Evolutionary conservation across 2,329 filamentous ascomycete genomes (phyloP), one percentile per base, ranked within the genome.

Genomic region (Davidsoniella australis): DNA sequence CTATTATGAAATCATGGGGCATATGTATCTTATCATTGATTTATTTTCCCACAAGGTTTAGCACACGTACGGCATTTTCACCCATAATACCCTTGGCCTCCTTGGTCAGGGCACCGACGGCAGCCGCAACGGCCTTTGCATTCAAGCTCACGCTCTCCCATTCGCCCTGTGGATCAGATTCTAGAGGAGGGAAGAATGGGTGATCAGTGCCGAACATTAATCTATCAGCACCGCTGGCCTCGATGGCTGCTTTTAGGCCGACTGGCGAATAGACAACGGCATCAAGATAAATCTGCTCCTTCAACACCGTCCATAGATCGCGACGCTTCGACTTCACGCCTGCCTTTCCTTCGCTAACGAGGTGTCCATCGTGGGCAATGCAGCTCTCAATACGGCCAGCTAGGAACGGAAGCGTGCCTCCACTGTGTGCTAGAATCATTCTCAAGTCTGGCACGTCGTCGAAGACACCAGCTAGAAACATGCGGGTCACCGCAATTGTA

Each of bases 331-430:
- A 38, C 2, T 54, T 58, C 17, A 64, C 59, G 10, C 68, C 63
- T 1, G 70, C 66, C 58, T 72, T 76, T 8, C 79, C 80, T 53
- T 78, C 72, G 1, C 70, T 68, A 49, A 80, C 75, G 38, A 93
- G 71, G 59, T 86, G 78, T 0, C 76, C 80, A 59, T 94, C 87
- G 64, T 94, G 88, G 51, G 77, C 63, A 48, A 94, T 78, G 60
- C 87, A 94, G 59, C 82, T 88, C 64, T 94, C 86, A 47, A 94
- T 86, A 24, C 88, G 70, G 0, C 88, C 88, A 0, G 87, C 88
- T 2, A 95, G 68, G 62, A 94, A 94, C 0, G 88, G 88, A 44
- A 95, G 66, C 1, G 87, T 89, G 2, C 88, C 88, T 1, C 88
- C 88, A 20, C 83, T 87, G 64, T 95, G 88, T 0, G 88, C 88